Evolutionary conservation across 176 grass and related monocot species (phyloP).

Genomic region (Urochloa ruziziensis): DNA sequence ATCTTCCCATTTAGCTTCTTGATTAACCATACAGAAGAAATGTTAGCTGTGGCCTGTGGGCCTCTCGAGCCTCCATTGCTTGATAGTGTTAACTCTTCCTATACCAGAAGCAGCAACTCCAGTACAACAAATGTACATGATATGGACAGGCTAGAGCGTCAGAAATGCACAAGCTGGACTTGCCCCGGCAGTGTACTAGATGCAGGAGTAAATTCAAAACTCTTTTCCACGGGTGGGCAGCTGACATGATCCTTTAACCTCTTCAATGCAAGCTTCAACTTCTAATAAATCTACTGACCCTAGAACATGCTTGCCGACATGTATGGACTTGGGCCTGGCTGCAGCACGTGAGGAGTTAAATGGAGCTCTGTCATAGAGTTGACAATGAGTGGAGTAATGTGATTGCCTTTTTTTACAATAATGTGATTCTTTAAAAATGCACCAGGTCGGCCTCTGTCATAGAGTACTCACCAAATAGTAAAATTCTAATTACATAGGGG

Average conservation of each 20-base stretch:
- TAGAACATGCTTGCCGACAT: constrained; percentile 36
- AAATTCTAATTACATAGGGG: neutral
- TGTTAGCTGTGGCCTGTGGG: constrained; percentile 22
- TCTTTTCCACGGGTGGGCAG: constrained; percentile 2
- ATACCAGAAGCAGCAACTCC: constrained; percentile 1
- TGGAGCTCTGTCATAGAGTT: constrained; percentile 26
- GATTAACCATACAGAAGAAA: constrained; percentile 18
- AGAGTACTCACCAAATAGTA: neutral
- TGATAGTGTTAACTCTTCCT: constrained; percentile 14
- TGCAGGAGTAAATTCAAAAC: constrained; percentile 40
- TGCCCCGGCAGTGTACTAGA: constrained; percentile 24
- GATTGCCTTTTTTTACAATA: too few species aligned
- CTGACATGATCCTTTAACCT: constrained; percentile 21
- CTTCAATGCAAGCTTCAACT: too few species aligned
- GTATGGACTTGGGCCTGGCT: constrained; percentile 34
- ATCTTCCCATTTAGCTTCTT: constrained; percentile 44
- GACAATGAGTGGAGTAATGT: constrained; percentile 27
- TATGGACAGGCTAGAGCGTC: constrained; percentile 24
- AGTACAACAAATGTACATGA: constrained; percentile 27
- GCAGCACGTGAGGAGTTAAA: constrained; percentile 37
- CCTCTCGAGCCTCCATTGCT: constrained; percentile 16
- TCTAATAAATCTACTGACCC: constrained; percentile 28
- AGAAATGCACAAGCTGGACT: constrained; percentile 31
- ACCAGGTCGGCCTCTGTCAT: constrained; percentile 13
- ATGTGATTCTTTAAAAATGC: constrained; percentile 14